Evolutionary conservation across 208 protist species (phyloP).

Genomic region (Crithidia fasciculata): DNA sequence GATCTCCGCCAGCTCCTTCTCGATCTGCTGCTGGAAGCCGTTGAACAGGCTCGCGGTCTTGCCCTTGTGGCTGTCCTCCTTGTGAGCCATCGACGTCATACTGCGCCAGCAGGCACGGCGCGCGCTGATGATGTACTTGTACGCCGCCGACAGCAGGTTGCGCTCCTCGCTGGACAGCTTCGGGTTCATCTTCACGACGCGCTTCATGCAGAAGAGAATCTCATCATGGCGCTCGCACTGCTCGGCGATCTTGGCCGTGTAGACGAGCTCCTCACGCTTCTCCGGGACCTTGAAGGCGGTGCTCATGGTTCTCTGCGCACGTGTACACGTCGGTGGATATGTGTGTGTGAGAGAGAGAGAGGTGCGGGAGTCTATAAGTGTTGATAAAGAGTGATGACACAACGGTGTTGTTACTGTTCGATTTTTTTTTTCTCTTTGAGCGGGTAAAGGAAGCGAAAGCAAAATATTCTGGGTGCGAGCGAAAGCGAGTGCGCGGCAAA

Average conservation of each 20-base stretch:
- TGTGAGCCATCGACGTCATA: slow-evolving; percentile 97
- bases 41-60: slow-evolving; percentile 93
- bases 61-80: slow-evolving; percentile 92
- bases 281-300: slow-evolving; percentile 78
- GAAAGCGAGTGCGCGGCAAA: too few relatives aligned
- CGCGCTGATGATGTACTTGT: slow-evolving; percentile 99
- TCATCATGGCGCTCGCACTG: slow-evolving; percentile 99
- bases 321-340: background rate
- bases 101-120: slow-evolving; percentile 99
- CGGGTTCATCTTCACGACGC: slow-evolving; percentile 93
- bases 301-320: slow-evolving; percentile 17
- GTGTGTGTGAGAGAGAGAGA: slow-evolving; percentile 17
- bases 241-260: slow-evolving; percentile 97
- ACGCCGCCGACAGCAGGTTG: slow-evolving; percentile 99
- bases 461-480: too few relatives aligned
- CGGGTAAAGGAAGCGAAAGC: background rate
- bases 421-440: background rate
- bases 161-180: slow-evolving; percentile 99
- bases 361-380: slow-evolving; percentile 5
- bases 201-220: slow-evolving; percentile 99
- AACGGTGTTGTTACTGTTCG: background rate
- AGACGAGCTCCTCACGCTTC: slow-evolving; percentile 94
- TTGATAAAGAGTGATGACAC: background rate
- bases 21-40: slow-evolving; percentile 96
- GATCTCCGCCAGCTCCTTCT: slow-evolving; percentile 97